Evolutionary conservation across 2,329 filamentous ascomycete genomes (phyloP).

Genomic region (Diaporthe sp.): DNA sequence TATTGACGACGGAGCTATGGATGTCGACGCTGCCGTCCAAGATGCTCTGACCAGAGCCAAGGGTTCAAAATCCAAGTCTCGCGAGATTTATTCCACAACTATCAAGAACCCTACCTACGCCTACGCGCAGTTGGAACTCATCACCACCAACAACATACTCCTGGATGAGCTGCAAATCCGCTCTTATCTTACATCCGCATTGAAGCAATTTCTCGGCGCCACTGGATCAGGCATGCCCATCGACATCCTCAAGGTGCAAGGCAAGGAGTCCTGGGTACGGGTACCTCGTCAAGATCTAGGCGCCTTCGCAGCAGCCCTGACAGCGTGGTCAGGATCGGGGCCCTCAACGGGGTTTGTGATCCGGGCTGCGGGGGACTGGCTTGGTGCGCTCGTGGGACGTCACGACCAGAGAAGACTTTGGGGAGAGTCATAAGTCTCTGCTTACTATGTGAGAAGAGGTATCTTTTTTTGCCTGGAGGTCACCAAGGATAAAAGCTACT

Average conservation of each 20-base stretch:
- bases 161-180: conserved; percentile 75
- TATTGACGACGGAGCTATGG: conserved; percentile 42
- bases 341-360: conserved; percentile 68
- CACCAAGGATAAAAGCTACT: conserved; percentile 31
- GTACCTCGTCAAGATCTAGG: conserved; percentile 72
- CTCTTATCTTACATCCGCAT: conserved; percentile 72
- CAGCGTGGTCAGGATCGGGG: conserved; percentile 71
- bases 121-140: conserved; percentile 69
- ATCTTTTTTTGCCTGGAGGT: conserved; percentile 21
- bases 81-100: conserved; percentile 65
- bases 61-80: conserved; percentile 53
- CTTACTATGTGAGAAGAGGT: background rate
- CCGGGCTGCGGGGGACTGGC: conserved; percentile 73
- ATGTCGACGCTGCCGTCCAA: conserved; percentile 41
- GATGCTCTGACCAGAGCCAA: conserved; percentile 41
- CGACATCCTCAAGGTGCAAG: conserved; percentile 76
- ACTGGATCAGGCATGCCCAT: conserved; percentile 76
- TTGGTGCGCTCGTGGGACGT: conserved; percentile 70
- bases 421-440: conserved; percentile 44
- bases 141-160: conserved; percentile 43
- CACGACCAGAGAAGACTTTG: conserved; percentile 64
- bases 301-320: conserved; percentile 73
- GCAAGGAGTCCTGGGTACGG: conserved; percentile 72
- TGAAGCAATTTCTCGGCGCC: conserved; percentile 78
- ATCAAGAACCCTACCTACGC: conserved; percentile 66